Evolutionary conservation across 2,329 filamentous ascomycete genomes (phyloP).

Genomic region (Bimuria novae-zelandiae): DNA sequence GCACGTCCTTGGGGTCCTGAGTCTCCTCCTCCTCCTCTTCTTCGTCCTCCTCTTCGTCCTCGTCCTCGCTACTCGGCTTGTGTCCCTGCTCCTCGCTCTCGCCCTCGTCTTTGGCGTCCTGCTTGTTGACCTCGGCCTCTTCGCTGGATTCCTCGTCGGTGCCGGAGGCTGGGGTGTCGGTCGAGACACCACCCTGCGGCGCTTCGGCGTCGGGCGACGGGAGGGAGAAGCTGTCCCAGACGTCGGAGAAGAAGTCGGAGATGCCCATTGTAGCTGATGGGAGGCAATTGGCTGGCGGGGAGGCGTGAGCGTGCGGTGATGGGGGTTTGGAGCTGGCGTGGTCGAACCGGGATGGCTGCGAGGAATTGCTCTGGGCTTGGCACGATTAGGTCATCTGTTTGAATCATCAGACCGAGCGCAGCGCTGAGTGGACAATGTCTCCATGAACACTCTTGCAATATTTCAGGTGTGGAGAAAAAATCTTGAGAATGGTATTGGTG

Average conservation of each 20-base stretch:
- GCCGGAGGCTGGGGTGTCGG: constrained; percentile 46
- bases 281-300: constrained; percentile 37
- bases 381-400: neutral
- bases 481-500: neutral
- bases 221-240: constrained; percentile 66
- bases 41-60: constrained; percentile 71
- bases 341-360: constrained; percentile 12
- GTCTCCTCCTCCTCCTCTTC: constrained; percentile 75
- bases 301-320: constrained; percentile 27
- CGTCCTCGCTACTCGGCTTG: constrained; percentile 55
- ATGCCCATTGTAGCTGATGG: constrained; percentile 59
- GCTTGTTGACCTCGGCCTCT: constrained; percentile 51
- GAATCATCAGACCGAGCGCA: constrained; percentile 1
- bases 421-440: constrained; percentile 2
- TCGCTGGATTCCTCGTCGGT: constrained; percentile 49
- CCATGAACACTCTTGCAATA: neutral
- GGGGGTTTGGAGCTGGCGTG: constrained; percentile 24
- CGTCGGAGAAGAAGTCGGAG: constrained; percentile 67
- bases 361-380: constrained; percentile 16
- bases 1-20: constrained; percentile 77
- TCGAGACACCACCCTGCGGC: constrained; percentile 48
- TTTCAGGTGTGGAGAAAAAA: too few species aligned
- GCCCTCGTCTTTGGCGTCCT: constrained; percentile 47
- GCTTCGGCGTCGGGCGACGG: constrained; percentile 52
- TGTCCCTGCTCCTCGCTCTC: constrained; percentile 53